Evolutionary conservation across 2,329 filamentous ascomycete genomes (phyloP).

Genomic region (Xylariaceae sp.): DNA sequence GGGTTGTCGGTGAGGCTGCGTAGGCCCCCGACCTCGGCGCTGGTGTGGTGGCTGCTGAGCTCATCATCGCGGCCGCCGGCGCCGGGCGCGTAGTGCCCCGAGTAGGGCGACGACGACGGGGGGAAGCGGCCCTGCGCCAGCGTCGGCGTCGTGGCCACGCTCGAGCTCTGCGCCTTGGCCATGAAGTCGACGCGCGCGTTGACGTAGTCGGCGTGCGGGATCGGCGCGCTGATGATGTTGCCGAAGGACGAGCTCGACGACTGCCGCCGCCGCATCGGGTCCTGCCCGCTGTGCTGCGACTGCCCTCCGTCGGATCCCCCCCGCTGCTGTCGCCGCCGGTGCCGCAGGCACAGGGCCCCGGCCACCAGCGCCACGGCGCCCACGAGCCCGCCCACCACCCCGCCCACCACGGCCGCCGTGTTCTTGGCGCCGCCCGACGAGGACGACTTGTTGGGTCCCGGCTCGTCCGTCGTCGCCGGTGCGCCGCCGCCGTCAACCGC

Average conservation of each 20-base stretch:
- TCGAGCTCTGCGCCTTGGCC: slow-evolving; percentile 16
- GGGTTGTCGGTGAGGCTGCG: slow-evolving; percentile 16
- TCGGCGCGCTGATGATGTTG: slow-evolving; percentile 22
- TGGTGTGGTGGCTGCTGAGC: slow-evolving; percentile 20
- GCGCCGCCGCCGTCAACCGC: slow-evolving; percentile 6
- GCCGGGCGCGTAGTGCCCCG: slow-evolving; percentile 11
- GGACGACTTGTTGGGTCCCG: slow-evolving; percentile 1
- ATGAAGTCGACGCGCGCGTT: slow-evolving; percentile 21
- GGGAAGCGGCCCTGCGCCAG: slow-evolving; percentile 11
- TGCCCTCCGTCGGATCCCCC: slow-evolving; percentile 7
- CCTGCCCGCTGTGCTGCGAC: no score
- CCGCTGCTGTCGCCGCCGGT: slow-evolving; percentile 11
- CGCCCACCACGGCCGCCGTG: slow-evolving; percentile 24
- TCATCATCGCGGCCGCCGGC: slow-evolving; percentile 14
- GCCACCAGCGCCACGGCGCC: slow-evolving; percentile 11
- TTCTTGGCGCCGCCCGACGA: slow-evolving; percentile 12
- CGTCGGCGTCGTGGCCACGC: slow-evolving; percentile 12
- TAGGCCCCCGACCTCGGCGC: slow-evolving; percentile 21
- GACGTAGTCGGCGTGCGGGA: slow-evolving; percentile 19
- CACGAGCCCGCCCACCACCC: slow-evolving; percentile 19
- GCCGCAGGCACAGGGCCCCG: slow-evolving; percentile 10
- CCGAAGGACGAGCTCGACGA: slow-evolving; percentile 17
- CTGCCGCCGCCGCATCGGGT: slow-evolving; percentile 5
- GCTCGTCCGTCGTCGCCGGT: slow-evolving; percentile 9
- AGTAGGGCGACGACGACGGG: slow-evolving; percentile 12